Evolutionary conservation across 306 rosid species (phyloP).

Genomic region (Amphicarpaea edgeworthii): DNA sequence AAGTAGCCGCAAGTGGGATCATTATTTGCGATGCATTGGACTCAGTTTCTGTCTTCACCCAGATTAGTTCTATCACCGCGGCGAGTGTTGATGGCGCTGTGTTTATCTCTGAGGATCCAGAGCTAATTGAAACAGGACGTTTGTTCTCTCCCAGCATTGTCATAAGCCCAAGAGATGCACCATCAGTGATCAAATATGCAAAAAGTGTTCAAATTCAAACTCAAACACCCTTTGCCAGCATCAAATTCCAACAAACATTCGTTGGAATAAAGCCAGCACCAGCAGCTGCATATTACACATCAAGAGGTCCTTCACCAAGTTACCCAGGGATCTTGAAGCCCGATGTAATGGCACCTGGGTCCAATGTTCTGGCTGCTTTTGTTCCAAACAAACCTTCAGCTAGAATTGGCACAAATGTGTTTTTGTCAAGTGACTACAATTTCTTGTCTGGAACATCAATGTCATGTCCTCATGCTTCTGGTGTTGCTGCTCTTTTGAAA

Average conservation of each 20-base stretch:
- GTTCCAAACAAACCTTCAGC: slow-evolving; percentile 25
- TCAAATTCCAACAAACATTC: slow-evolving; percentile 52
- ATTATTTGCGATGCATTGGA: slow-evolving; percentile 43
- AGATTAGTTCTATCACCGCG: background rate
- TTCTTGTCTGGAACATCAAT: slow-evolving; percentile 67
- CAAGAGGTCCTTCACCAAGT: slow-evolving; percentile 62
- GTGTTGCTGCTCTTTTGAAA: slow-evolving; percentile 56
- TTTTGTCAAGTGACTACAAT: slow-evolving; percentile 43
- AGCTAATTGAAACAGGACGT: slow-evolving; percentile 38
- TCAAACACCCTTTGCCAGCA: slow-evolving; percentile 44
- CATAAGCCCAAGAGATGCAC: slow-evolving; percentile 49
- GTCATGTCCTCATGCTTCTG: slow-evolving; percentile 67
- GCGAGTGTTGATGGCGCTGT: slow-evolving; percentile 49
- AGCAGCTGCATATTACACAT: slow-evolving; percentile 53
- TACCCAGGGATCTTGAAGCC: slow-evolving; percentile 55
- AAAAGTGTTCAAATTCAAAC: background rate
- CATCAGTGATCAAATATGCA: slow-evolving; percentile 43
- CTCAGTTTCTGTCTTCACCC: slow-evolving; percentile 17
- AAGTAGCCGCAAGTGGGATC: slow-evolving; percentile 30
- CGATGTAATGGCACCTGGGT: slow-evolving; percentile 67
- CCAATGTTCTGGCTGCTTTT: slow-evolving; percentile 59
- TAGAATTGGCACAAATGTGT: slow-evolving; percentile 44
- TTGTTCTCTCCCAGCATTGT: slow-evolving; percentile 51
- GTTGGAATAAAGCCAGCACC: slow-evolving; percentile 57
- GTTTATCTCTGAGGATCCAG: slow-evolving; percentile 48